Conservation (phyloP, 495 filamentous ascomycete genomes). For the Apodospora peruviana region DNA sequence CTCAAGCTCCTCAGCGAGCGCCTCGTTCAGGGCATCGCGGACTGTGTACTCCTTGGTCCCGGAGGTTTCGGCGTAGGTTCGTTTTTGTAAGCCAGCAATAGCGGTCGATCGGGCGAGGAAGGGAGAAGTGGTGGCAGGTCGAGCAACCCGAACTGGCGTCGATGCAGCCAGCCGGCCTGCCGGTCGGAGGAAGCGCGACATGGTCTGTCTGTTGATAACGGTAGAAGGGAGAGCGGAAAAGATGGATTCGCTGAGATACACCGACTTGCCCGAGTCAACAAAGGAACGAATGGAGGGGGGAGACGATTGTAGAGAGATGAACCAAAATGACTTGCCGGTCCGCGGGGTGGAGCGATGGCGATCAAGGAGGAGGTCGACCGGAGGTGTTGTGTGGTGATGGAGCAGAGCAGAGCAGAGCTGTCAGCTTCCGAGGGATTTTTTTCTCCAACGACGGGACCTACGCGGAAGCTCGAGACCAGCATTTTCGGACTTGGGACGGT, state of each 20-base stretch:
- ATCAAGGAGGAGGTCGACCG: conserved; percentile 7
- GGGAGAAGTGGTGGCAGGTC: conserved; percentile 39
- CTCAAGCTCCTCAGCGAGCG: conserved; percentile 95
- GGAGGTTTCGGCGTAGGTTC: conserved; percentile 49
- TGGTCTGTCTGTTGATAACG: conserved; percentile 23
- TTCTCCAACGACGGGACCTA: conserved; percentile 16
- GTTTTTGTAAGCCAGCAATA: conserved; percentile 36
- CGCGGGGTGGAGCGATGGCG: conserved; percentile 7
- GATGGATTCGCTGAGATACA: not conserved
- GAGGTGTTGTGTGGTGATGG: conserved; percentile 1
- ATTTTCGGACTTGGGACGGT: conserved; percentile 22
- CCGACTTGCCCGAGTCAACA: conserved; percentile 4
- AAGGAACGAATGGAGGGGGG: not conserved
- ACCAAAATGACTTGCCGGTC: conserved; percentile 13
- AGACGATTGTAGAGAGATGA: conserved; percentile 2
- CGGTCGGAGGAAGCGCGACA: conserved; percentile 76
- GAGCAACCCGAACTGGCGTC: conserved; percentile 45
- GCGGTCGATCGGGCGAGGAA: conserved; percentile 43
- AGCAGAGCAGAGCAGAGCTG: conserved; percentile 4
- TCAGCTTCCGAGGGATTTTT: conserved; percentile 29
- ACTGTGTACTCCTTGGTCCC: conserved; percentile 91
- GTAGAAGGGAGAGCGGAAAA: conserved; percentile 7
- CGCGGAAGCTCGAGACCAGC: conserved; percentile 23
- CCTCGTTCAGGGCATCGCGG: conserved; percentile 94
- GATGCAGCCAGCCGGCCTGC: conserved; percentile 70